Evolutionary conservation across 176 grass and related monocot genomes (phyloP).

Genomic region (Aechmea fasciata): DNA sequence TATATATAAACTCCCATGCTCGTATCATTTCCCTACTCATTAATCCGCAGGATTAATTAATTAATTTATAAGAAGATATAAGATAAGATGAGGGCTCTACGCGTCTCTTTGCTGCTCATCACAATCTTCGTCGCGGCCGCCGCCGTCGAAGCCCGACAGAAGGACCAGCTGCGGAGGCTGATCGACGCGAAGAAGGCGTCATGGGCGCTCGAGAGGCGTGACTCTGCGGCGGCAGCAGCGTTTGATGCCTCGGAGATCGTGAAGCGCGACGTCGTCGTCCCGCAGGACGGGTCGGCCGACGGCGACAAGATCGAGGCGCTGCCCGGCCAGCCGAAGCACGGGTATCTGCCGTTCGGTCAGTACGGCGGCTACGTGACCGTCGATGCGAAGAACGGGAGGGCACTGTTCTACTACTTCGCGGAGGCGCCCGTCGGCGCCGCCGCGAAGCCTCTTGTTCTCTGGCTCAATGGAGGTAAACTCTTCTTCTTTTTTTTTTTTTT

Average conservation of each 20-base stretch:
- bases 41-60: background rate
- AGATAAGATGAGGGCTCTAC: conserved; percentile 12
- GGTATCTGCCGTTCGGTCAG: conserved; percentile 15
- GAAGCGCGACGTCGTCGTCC: background rate
- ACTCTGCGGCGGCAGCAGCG: background rate
- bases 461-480: conserved; percentile 63
- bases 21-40: background rate
- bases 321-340: conserved; percentile 36
- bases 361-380: conserved; percentile 53
- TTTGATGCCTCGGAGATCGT: background rate
- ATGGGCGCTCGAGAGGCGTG: background rate
- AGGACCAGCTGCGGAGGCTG: conserved; percentile 15
- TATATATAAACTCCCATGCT: too few relatives aligned
- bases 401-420: conserved; percentile 72
- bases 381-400: conserved; percentile 13
- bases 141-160: conserved; percentile 17
- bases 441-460: conserved; percentile 43
- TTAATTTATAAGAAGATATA: background rate
- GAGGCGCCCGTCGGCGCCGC: conserved; percentile 28
- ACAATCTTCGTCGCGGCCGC: background rate
- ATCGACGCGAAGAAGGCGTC: conserved; percentile 17
- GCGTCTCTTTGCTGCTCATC: conserved; percentile 4
- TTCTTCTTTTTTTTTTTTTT: background rate
- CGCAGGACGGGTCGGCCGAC: conserved; percentile 23
- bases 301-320: conserved; percentile 39